Percentiles rank a stretch among this genome's conserved stretches.
These are phyloP conservation scores for Linnemannia elongata DNA, from an alignment of 192 early-diverging fungal genomes.

Conservation along the genomic window DNA sequence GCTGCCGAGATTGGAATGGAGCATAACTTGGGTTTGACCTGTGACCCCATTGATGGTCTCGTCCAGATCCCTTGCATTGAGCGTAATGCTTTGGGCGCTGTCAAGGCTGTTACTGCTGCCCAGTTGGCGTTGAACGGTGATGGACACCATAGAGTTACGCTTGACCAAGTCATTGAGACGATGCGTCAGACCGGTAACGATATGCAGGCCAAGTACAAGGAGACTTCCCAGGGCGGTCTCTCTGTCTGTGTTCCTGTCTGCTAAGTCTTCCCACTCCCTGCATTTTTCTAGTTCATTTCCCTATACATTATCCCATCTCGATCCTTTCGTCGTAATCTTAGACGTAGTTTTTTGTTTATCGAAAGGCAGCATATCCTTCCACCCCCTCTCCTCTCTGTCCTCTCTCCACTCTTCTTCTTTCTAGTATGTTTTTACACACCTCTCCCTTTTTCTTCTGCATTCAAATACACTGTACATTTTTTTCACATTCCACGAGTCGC, in stretches of 20 bases:
- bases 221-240: conserved; percentile 93
- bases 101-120: conserved; percentile 96
- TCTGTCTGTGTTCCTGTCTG: conserved; percentile 45
- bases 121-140: conserved; percentile 96
- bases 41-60: conserved; percentile 92
- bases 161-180: conserved; percentile 96
- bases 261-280: neutral
- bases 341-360: neutral
- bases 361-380: conserved; percentile 8
- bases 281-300: neutral
- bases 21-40: conserved; percentile 86
- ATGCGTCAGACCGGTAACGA: conserved; percentile 94
- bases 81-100: conserved; percentile 92
- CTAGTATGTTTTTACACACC: neutral
- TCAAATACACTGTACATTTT: too few species aligned
- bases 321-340: neutral
- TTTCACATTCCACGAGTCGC: too few species aligned
- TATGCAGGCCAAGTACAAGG: conserved; percentile 98
- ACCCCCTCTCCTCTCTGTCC: neutral
- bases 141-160: conserved; percentile 89
- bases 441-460: too few species aligned
- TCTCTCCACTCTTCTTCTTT: neutral
- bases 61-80: conserved; percentile 98
- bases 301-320: neutral
- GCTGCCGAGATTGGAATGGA: conserved; percentile 98